Percentiles rank a stretch among this genome's conserved stretches.
These are phyloP conservation scores for Teratosphaeriaceae sp. DNA, from an alignment of 2,329 filamentous ascomycete species.

Conservation along the genomic window DNA sequence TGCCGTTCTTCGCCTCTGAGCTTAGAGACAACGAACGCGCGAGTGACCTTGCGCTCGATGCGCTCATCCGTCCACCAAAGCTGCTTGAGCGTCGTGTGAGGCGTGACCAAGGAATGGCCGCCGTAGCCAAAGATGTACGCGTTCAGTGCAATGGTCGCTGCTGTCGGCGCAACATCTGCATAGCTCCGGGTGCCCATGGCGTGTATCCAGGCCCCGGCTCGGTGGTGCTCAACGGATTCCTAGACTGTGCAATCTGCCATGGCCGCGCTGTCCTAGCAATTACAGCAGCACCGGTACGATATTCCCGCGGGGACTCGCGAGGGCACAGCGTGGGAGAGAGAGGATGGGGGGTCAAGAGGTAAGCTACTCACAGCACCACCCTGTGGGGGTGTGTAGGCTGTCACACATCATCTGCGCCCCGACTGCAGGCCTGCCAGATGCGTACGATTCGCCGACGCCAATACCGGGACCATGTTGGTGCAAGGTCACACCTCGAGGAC, in stretches of 20 bases:
- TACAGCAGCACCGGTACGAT: neutral
- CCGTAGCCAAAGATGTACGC: constrained; percentile 46
- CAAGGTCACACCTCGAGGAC: constrained; percentile 2
- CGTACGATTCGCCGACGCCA: neutral
- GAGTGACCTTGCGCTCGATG: constrained; percentile 64
- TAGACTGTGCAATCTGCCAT: neutral
- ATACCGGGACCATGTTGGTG: constrained; percentile 3
- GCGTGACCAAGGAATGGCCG: constrained; percentile 44
- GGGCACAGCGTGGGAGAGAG: no score
- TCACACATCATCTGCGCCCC: no score
- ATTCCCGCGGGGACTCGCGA: neutral
- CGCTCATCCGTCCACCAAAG: constrained; percentile 67
- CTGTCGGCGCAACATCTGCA: constrained; percentile 29
- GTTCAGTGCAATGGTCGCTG: constrained; percentile 39
- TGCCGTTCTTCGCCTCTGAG: constrained; percentile 57
- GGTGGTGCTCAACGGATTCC: neutral
- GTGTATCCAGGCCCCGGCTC: neutral
- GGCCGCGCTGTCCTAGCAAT: neutral
- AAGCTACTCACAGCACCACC: neutral
- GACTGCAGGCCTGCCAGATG: neutral
- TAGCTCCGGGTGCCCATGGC: constrained; percentile 30
- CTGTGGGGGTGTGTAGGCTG: neutral
- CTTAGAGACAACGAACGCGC: constrained; percentile 59
- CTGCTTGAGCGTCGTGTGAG: constrained; percentile 42
- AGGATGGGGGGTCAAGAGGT: neutral